Conservation (phyloP, 805 yeast genomes). For the Schizosaccharomyces lindneri region DNA sequence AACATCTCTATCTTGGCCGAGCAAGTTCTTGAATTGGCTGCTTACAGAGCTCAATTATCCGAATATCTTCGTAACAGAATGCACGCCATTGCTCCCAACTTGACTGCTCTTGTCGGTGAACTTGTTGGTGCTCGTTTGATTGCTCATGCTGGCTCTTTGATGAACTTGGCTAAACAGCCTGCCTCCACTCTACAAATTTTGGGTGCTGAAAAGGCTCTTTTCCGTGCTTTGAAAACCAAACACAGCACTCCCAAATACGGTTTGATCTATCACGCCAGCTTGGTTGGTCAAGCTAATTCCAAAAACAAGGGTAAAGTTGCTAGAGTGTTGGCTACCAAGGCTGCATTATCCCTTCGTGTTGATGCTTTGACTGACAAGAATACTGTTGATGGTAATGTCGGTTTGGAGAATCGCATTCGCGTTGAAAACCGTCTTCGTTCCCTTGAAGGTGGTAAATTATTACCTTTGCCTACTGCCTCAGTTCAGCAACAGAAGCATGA, state of each 20-base stretch:
- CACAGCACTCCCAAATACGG: constrained; percentile 98
- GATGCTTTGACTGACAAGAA: constrained; percentile 94
- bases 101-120: constrained; percentile 89
- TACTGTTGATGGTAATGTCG: constrained; percentile 20
- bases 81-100: constrained; percentile 97
- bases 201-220: constrained; percentile 97
- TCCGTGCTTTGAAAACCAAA: constrained; percentile 94
- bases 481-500: constrained; percentile 65
- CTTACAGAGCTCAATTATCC: constrained; percentile 86
- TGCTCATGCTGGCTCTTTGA: constrained; percentile 88
- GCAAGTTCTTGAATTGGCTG: constrained; percentile 86
- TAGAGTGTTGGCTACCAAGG: constrained; percentile 93
- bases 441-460: constrained; percentile 86
- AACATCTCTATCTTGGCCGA: constrained; percentile 82
- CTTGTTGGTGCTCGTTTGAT: constrained; percentile 94
- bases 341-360: constrained; percentile 86
- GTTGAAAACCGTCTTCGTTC: constrained; percentile 86
- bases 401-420: constrained; percentile 72
- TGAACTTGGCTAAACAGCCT: constrained; percentile 90
- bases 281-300: constrained; percentile 95
- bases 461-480: constrained; percentile 51
- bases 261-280: constrained; percentile 82
- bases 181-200: constrained; percentile 94
- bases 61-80: constrained; percentile 78
- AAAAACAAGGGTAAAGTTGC: constrained; percentile 97